Base-by-base conservation (phyloP, 2,329 filamentous ascomycete genomes). In the Talaromyces islandicus region DNA sequence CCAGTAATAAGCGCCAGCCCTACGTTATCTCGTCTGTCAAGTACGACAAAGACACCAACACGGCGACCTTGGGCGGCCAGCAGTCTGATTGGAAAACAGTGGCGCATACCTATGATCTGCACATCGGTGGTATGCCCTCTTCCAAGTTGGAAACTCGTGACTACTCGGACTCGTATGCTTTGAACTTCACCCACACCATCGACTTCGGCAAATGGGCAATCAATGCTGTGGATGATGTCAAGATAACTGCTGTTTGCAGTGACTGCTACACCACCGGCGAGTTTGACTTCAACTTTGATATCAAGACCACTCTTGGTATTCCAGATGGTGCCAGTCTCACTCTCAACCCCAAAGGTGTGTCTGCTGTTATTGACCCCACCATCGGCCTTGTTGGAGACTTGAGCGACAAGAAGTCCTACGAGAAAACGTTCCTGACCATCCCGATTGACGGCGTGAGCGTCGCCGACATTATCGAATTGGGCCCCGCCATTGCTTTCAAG, bases 391-490 rank as follows among this genome's bases (percentile, higher is more conserved):
- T 62, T 30, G 66, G 64, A 27, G 64, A 66, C 24, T 52, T 69
- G 19, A 61, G 58, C 21, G 56, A 60, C 10, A 59, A 58, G 10
- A 59, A 61, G 5, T 59, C 60, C 3, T 61, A 65, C 21, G 62
- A 65, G 57, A 32, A 60, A 48, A 57, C 56, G 7, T 57, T 68
- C 48, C 62, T 60, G n/a, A 58, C 60, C 3, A 65, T 68, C 48
- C 63, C 66, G 1, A 58, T 69, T 27, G 63, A 64, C 7, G 67
- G 67, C 5, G 60, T 68, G n/a, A 60, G 60, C 1, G 62, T 69
- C 19, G 58, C 63, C 3, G 60, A 54, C n/a, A 63, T 63, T 7
- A 50, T 69, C 17, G 64, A 65, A 12, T 35, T 69, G 10, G 67
- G 65, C 1, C 63, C 65, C 3, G 50, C 63, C 35, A 61, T 68